Evolutionary conservation across 2,329 filamentous ascomycete genomes (phyloP).

Genomic region (Stemphylium lycopersici): DNA sequence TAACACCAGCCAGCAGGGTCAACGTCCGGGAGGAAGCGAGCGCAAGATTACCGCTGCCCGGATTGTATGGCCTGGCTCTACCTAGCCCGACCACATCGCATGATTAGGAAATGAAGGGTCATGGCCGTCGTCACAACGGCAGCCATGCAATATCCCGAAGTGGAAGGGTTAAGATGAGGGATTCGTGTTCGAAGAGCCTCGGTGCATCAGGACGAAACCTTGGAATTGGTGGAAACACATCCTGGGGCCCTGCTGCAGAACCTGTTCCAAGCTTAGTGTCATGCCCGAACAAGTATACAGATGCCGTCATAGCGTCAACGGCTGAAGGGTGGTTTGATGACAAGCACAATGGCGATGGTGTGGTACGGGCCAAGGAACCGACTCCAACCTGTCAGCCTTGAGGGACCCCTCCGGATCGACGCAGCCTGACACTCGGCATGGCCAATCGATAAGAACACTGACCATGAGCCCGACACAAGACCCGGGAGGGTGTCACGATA

Average conservation of each 20-base stretch:
- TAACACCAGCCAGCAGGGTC: constrained; percentile 43
- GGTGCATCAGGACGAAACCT: constrained; percentile 47
- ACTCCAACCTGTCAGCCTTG: constrained; percentile 45
- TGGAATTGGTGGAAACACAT: constrained; percentile 31
- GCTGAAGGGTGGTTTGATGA: constrained; percentile 22
- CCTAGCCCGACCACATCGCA: constrained; percentile 33
- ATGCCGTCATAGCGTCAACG: constrained; percentile 36
- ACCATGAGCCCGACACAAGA: constrained; percentile 34
- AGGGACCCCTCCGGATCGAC: constrained; percentile 43
- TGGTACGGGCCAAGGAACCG: constrained; percentile 38
- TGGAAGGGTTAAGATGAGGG: constrained; percentile 41
- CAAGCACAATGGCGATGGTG: constrained; percentile 26
- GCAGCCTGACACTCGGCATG: constrained; percentile 40
- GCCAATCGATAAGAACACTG: constrained; percentile 48
- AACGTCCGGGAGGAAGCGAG: constrained; percentile 51
- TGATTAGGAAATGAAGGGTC: constrained; percentile 50
- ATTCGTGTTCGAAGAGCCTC: constrained; percentile 40
- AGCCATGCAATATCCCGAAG: constrained; percentile 40
- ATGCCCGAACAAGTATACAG: constrained; percentile 38
- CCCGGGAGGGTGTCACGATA: constrained; percentile 31
- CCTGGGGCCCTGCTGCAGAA: constrained; percentile 21
- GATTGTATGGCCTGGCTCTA: constrained; percentile 32
- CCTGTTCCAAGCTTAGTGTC: constrained; percentile 28
- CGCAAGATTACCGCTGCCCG: constrained; percentile 44
- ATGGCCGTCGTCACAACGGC: constrained; percentile 39